These are phyloP conservation scores for Botrytis squamosa DNA, from an alignment of 2,329 filamentous ascomycete species.

Conservation along the genomic window DNA sequence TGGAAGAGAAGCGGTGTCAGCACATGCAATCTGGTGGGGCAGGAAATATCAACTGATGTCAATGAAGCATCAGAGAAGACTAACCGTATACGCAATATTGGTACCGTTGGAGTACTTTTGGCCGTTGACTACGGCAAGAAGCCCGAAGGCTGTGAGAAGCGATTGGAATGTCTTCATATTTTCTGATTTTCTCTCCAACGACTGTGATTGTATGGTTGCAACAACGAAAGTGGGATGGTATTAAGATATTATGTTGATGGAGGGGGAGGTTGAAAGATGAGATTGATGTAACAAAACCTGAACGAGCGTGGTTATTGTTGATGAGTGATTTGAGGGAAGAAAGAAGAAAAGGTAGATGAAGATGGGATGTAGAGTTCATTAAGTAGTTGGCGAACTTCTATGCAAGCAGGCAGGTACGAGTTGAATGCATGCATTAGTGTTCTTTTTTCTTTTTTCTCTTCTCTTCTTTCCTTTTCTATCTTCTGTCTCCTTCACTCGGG, in stretches of 20 bases:
- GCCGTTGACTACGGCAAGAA: slow-evolving; percentile 19
- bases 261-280: neutral
- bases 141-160: slow-evolving; percentile 18
- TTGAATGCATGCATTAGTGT: slow-evolving; percentile 9
- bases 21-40: neutral
- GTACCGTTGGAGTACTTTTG: slow-evolving; percentile 15
- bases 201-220: slow-evolving; percentile 4
- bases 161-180: slow-evolving; percentile 23
- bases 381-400: neutral
- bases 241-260: slow-evolving; percentile 16
- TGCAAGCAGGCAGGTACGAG: slow-evolving; percentile 4
- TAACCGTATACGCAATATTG: slow-evolving; percentile 19
- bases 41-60: neutral
- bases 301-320: slow-evolving; percentile 21
- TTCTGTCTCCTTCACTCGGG: neutral
- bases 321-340: neutral
- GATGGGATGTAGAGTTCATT: slow-evolving; percentile 1
- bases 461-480: neutral
- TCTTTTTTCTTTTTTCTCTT: neutral
- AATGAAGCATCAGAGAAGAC: neutral
- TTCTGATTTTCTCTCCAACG: neutral
- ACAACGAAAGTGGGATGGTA: slow-evolving; percentile 13
- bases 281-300: slow-evolving; percentile 6
- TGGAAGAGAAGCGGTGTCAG: neutral
- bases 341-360: neutral